Evolutionary conservation across 441 rosid genomes (phyloP).

Genomic region (Eruca vesicaria): DNA sequence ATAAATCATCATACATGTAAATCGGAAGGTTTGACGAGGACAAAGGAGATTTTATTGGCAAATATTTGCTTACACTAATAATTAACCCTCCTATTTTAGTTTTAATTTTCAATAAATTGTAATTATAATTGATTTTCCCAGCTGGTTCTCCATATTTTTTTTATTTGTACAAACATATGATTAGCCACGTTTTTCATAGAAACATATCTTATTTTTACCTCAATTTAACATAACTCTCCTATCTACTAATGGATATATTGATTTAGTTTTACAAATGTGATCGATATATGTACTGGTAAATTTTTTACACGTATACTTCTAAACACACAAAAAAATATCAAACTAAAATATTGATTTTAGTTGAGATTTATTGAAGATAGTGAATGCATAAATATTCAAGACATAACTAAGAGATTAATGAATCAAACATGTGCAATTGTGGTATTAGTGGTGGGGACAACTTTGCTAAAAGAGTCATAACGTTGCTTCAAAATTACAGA

Average conservation of each 20-base stretch:
- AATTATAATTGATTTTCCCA: not conserved
- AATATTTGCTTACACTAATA: not conserved
- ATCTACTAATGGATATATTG: not conserved
- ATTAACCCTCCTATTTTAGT: not conserved
- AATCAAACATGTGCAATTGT: constrained; percentile 34
- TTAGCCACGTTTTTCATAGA: not conserved
- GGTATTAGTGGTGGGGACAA: constrained; percentile 36
- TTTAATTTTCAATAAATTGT: not conserved
- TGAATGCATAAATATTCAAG: not conserved
- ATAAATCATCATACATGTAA: not conserved
- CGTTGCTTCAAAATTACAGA: constrained; percentile 27
- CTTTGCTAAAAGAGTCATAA: constrained; percentile 23
- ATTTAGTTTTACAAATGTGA: not conserved
- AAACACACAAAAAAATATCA: not conserved
- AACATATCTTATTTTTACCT: not conserved
- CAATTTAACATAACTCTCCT: not conserved
- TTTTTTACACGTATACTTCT: not conserved
- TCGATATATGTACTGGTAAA: not conserved
- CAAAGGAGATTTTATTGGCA: constrained; percentile 27
- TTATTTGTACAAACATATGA: not conserved
- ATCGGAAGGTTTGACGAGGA: not conserved
- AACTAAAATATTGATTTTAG: not conserved
- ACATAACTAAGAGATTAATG: constrained; percentile 3
- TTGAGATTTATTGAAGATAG: constrained; percentile 2
- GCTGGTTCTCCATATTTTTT: not conserved